phyloP scores from a whole-genome alignment of 495 filamentous ascomycete species.

The Aspergillus leporis region DNA sequence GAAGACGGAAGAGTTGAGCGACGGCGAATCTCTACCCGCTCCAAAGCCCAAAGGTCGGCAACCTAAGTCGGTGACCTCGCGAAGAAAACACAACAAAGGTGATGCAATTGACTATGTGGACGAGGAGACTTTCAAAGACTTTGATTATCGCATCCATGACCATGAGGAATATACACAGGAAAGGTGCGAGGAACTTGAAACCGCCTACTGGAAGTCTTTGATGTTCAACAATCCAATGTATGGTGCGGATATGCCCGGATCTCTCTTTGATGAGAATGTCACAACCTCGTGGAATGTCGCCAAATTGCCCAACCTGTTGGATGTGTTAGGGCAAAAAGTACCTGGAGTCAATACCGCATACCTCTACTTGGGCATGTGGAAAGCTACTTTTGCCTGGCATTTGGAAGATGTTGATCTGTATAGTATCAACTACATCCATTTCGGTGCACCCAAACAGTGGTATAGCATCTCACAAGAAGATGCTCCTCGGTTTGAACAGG shows the following conservation, averaged over 20 bases:
- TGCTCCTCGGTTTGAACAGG: constrained; percentile 88
- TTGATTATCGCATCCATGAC: constrained; percentile 83
- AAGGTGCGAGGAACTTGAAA: constrained; percentile 89
- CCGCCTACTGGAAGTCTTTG: constrained; percentile 92
- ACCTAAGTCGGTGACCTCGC: constrained; percentile 61
- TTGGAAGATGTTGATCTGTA: constrained; percentile 97
- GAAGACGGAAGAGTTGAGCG: constrained; percentile 50
- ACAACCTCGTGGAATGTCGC: constrained; percentile 91
- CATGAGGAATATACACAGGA: constrained; percentile 84
- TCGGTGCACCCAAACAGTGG: constrained; percentile 98
- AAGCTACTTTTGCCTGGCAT: constrained; percentile 99
- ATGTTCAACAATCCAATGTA: constrained; percentile 95
- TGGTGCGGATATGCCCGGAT: constrained; percentile 94
- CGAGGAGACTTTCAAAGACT: constrained; percentile 81
- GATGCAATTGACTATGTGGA: constrained; percentile 72
- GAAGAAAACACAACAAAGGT: constrained; percentile 77
- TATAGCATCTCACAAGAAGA: constrained; percentile 98
- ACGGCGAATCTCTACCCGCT: constrained; percentile 49
- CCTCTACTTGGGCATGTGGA: constrained; percentile 98
- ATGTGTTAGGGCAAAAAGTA: constrained; percentile 91
- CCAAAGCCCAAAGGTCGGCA: constrained; percentile 54
- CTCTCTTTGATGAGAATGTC: constrained; percentile 80
- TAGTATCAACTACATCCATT: constrained; percentile 99
- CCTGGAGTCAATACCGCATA: constrained; percentile 99
- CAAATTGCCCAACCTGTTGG: constrained; percentile 87